phyloP scores from a whole-genome alignment of 495 filamentous ascomycete species.

The Penicillium ucsense region DNA sequence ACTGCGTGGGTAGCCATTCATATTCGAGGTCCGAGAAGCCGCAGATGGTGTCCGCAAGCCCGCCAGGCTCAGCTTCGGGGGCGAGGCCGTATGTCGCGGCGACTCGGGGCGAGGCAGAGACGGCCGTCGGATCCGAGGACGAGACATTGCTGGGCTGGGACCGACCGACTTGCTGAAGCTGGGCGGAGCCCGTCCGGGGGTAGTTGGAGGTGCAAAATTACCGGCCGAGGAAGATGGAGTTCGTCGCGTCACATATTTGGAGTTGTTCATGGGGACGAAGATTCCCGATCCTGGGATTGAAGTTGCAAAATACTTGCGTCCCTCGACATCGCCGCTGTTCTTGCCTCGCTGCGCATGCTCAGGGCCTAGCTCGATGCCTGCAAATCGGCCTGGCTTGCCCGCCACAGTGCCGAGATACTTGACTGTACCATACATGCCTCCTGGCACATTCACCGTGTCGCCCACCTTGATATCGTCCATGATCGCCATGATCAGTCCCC shows the following conservation, averaged over 20 bases:
- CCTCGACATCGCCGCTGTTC: constrained; percentile 95
- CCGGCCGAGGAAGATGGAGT: constrained; percentile 36
- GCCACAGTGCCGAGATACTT: constrained; percentile 81
- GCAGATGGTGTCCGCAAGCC: constrained; percentile 40
- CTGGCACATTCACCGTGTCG: constrained; percentile 87
- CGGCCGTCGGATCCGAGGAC: constrained; percentile 46
- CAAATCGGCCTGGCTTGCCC: constrained; percentile 86
- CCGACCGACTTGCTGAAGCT: constrained; percentile 85
- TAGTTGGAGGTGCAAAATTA: constrained; percentile 60
- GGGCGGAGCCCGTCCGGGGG: constrained; percentile 39
- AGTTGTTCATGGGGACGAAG: constrained; percentile 85
- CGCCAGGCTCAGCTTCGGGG: constrained; percentile 47
- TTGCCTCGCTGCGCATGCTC: constrained; percentile 80
- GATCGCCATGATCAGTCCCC: constrained; percentile 21
- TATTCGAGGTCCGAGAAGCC: constrained; percentile 16
- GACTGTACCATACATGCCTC: constrained; percentile 83
- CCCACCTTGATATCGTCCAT: constrained; percentile 63
- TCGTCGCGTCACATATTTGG: constrained; percentile 56
- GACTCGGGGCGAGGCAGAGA: constrained; percentile 84
- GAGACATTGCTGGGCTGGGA: constrained; percentile 61
- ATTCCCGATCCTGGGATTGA: constrained; percentile 73
- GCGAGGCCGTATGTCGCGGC: constrained; percentile 39
- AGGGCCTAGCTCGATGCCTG: constrained; percentile 81
- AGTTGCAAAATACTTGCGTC: constrained; percentile 72
- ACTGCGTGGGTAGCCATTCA: constrained; percentile 28